Conservation (phyloP, 805 yeast genomes). For the Yamadazyma ubonensis region DNA sequence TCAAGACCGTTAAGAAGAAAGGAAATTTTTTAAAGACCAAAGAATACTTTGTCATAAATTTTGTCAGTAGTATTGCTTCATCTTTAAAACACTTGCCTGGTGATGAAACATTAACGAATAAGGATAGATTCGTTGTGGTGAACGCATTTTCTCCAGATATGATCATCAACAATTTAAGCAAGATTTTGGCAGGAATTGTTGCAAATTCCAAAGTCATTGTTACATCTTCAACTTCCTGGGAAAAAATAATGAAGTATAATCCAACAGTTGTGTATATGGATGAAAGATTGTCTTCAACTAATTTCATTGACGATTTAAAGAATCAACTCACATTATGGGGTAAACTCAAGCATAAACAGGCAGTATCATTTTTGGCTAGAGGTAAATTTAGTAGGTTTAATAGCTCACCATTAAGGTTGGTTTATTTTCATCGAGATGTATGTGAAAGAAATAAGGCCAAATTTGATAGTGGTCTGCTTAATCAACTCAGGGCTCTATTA, state of each 20-base stretch:
- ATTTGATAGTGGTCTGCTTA: constrained; percentile 26
- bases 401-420: constrained; percentile 28
- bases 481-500: constrained; percentile 42
- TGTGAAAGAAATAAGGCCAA: constrained; percentile 11
- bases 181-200: constrained; percentile 40
- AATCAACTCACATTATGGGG: constrained; percentile 13
- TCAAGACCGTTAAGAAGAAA: constrained; percentile 20
- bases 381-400: constrained; percentile 43
- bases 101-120: constrained; percentile 9
- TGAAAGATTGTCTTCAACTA: background rate
- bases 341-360: constrained; percentile 29
- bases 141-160: constrained; percentile 22
- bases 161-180: constrained; percentile 31
- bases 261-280: constrained; percentile 32
- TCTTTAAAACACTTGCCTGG: constrained; percentile 46
- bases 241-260: constrained; percentile 13
- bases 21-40: constrained; percentile 15
- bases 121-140: constrained; percentile 24
- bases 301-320: background rate
- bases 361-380: constrained; percentile 44
- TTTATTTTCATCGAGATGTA: constrained; percentile 38
- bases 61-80: constrained; percentile 55
- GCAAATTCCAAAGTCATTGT: constrained; percentile 27
- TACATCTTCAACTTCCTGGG: constrained; percentile 13
- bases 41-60: constrained; percentile 49